Base-by-base conservation (phyloP, 805 yeast species). In the Candida easanensis region DNA sequence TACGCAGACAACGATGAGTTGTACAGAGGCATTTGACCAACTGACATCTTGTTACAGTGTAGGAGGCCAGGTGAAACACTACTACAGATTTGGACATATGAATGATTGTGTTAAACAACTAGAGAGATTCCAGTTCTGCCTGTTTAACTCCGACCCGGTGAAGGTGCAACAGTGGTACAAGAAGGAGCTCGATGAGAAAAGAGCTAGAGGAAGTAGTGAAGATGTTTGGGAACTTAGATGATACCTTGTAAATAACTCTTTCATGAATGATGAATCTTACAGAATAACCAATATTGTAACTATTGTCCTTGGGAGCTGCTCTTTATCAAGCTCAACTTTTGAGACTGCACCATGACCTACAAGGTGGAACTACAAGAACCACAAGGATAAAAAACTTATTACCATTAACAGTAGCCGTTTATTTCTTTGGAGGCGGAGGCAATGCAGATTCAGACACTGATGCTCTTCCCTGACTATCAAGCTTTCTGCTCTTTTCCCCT, bases 51-150 rank as follows among this genome's bases (percentile, higher is more conserved):
- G 98, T 61, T 88, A 86, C 65, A 86, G 97, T 0, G 59, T 90
- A 3, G 97, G 96, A 3, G 97, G 97, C 0, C 97, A 90, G 59
- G 66, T 87, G 17, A 77, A 95, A 47, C 77, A 84, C 63, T 84
- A 85, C 56, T 91, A 90, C 60, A 70, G 97, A 42, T 84, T 80
- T 58, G 97, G 97, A 3, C 79, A 81, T 33, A 73, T 88, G 54
- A 80, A 82, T 39, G 69, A 78, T 47, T 91, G 98, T 63, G 73
- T 72, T 34, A 74, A 74, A 39, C 85, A 85, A 55, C 71, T 86
- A 40, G 79, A 75, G 19, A 88, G 88, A 66, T 71, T 89, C 56
- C 83, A 84, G 72, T 91, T 91, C 62, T 89, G 97, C 51, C 53
- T 90, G 35, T 69, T 72, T 41, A 76, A 84, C 60, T 68, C 67